Evolutionary conservation across 2,329 filamentous ascomycete species (phyloP), one percentile per base, ranked within the genome.

Genomic region (Hypoxylon sp.): DNA sequence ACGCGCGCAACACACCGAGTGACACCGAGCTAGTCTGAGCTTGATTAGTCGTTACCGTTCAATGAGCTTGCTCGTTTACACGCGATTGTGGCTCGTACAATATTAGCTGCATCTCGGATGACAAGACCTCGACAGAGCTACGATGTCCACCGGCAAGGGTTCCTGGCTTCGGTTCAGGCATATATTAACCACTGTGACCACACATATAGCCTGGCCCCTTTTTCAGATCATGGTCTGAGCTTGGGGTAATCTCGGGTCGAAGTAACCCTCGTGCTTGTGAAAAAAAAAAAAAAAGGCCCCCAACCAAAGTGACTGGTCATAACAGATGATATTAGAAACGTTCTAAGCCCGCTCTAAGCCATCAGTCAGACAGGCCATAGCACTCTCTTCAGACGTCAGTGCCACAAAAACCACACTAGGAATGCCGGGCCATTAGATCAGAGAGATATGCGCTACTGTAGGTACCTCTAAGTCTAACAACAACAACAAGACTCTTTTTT

Each of bases 111-210:
- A 61, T 59, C 51, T 54, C 55, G 55, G 58, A 61, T 57, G 57
- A 26, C 43, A 53, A 29, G 21, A 52, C 41, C 42, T 48, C 43
- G 54, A 41, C 40, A n/a, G n/a, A n/a, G n/a, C n/a, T n/a, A n/a
- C n/a, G n/a, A n/a, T n/a, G n/a, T 42, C 46, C 29, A 42, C 47
- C 32, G n/a, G 42, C 58, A 55, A 63, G 51, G 62, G 55, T 57
- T 58, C 30, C 32, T 40, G 42, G 37, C 29, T 60, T 50, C 50
- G 59, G 60, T 57, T 59, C 54, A 58, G 47, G 47, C 25, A 60
- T 71, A 73, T 73, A 73, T 66, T 66, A 67, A 56, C 58, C 59
- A 63, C 54, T 73, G 73, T 71, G 72, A 58, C 59, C 67, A 63
- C 67, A n/a, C n/a, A n/a, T 66, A 58, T 51, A 46, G 67, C 64